Conservation (phyloP, 2,329 filamentous ascomycete genomes). For the Paracoccidioides lutzii region DNA sequence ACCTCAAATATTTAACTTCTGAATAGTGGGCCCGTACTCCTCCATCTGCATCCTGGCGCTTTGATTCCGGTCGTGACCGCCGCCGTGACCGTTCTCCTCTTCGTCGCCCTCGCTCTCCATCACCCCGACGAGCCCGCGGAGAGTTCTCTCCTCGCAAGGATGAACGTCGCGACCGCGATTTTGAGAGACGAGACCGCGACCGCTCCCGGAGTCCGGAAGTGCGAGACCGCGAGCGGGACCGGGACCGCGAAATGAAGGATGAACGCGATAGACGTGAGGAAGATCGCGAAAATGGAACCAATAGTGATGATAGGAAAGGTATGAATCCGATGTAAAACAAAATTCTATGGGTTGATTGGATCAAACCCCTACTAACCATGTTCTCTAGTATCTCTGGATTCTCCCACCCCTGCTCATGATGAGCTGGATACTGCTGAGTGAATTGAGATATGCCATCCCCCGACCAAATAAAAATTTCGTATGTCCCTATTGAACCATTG, state of each 20-base stretch:
- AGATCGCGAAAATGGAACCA: constrained; percentile 62
- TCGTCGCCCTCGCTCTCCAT: constrained; percentile 51
- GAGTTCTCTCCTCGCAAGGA: constrained; percentile 84
- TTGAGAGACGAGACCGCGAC: constrained; percentile 57
- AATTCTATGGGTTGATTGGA: constrained; percentile 16
- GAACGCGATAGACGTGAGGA: constrained; percentile 57
- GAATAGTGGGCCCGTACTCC: constrained; percentile 94
- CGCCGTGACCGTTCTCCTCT: constrained; percentile 59
- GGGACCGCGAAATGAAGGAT: constrained; percentile 53
- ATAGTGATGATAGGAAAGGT: constrained; percentile 89
- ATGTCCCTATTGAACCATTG: not conserved
- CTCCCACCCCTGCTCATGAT: constrained; percentile 72
- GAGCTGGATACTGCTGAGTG: constrained; percentile 91
- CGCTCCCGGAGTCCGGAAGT: constrained; percentile 57
- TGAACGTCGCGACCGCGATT: constrained; percentile 66
- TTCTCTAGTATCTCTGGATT: constrained; percentile 48
- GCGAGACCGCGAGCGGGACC: constrained; percentile 48
- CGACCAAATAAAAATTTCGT: not conserved
- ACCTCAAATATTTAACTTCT: constrained; percentile 11
- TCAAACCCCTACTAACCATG: constrained; percentile 10
- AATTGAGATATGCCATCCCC: constrained; percentile 17
- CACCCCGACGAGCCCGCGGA: constrained; percentile 44
- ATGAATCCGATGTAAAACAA: constrained; percentile 11
- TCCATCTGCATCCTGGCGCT: constrained; percentile 95
- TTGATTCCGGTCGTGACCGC: constrained; percentile 76